A percentile compares a stretch with the other conserved stretches of the same genome.
phyloP scores from a whole-genome alignment of 768 basidiomycete genomes.

The Pleurotus djamor region DNA sequence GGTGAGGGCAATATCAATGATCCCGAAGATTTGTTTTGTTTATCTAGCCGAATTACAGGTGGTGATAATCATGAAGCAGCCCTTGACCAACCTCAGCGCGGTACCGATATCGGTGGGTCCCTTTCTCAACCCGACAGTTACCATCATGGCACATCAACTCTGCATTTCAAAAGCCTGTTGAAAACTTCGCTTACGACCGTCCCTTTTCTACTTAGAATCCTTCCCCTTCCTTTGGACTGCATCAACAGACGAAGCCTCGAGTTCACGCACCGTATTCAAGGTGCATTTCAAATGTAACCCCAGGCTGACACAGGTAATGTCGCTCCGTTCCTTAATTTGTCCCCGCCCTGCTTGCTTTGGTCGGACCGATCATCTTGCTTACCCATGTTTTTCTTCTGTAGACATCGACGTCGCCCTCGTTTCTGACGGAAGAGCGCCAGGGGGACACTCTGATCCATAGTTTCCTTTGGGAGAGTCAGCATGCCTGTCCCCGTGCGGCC shows the following conservation, averaged over 20 bases:
- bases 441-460: not conserved
- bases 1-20: not conserved
- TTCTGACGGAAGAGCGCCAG: constrained; percentile 1
- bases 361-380: not conserved
- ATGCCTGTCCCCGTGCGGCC: not conserved
- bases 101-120: not conserved
- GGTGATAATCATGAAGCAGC: not conserved
- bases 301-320: constrained; percentile 1
- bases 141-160: not conserved
- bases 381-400: not conserved
- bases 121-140: not conserved
- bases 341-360: not conserved
- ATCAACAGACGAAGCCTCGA: not conserved
- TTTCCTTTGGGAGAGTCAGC: not conserved
- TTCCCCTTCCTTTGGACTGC: not conserved
- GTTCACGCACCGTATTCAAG: not conserved
- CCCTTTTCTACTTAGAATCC: not conserved
- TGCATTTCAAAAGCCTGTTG: not conserved
- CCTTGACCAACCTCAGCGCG: not conserved
- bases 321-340: not conserved
- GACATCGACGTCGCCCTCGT: not conserved
- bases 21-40: not conserved
- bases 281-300: constrained; percentile 3
- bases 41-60: not conserved
- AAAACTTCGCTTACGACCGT: not conserved